A percentile compares a stretch with the other conserved stretches of the same genome.
Evolutionary conservation across 495 filamentous ascomycete genomes (phyloP).

Genomic region (Hypomontagnella submonticulosa): DNA sequence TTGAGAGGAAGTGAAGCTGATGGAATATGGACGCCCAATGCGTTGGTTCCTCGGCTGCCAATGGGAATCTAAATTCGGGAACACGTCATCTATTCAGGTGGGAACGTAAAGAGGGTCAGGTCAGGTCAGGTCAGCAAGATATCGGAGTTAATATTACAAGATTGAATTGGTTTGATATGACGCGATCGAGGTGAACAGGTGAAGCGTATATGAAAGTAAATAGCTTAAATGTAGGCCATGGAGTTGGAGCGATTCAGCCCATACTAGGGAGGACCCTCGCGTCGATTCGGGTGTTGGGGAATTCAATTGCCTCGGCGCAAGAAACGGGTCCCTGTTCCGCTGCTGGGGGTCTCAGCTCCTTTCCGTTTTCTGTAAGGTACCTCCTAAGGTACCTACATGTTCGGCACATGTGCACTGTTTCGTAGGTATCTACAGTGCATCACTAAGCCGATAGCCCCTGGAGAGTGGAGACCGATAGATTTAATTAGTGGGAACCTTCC

Average conservation of each 20-base stretch:
- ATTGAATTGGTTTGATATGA: conserved; percentile 24
- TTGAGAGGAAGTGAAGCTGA: conserved; percentile 27
- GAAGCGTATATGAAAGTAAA: background rate
- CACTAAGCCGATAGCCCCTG: conserved; percentile 22
- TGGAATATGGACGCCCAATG: conserved; percentile 33
- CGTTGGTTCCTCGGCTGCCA: conserved; percentile 40
- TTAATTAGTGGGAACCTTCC: conserved; percentile 25
- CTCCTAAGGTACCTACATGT: conserved; percentile 12
- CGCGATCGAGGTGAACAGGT: conserved; percentile 4
- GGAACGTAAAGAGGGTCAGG: conserved; percentile 16
- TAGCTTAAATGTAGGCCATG: background rate
- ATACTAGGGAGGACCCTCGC: conserved; percentile 16
- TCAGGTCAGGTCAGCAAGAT: conserved; percentile 13
- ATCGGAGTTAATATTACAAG: conserved; percentile 1
- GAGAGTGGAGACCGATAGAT: conserved; percentile 22
- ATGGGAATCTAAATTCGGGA: conserved; percentile 28
- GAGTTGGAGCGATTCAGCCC: conserved; percentile 10
- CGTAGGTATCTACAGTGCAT: conserved; percentile 20
- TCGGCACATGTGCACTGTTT: conserved; percentile 22
- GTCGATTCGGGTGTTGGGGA: conserved; percentile 31
- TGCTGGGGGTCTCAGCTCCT: too few species aligned
- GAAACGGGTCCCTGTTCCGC: conserved; percentile 15
- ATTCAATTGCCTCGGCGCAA: conserved; percentile 42
- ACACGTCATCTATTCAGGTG: conserved; percentile 41
- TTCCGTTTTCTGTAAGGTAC: background rate